Evolutionary conservation across 164 flowering plant genomes (phyloP).

Genomic region (Liriodendron chinense): DNA sequence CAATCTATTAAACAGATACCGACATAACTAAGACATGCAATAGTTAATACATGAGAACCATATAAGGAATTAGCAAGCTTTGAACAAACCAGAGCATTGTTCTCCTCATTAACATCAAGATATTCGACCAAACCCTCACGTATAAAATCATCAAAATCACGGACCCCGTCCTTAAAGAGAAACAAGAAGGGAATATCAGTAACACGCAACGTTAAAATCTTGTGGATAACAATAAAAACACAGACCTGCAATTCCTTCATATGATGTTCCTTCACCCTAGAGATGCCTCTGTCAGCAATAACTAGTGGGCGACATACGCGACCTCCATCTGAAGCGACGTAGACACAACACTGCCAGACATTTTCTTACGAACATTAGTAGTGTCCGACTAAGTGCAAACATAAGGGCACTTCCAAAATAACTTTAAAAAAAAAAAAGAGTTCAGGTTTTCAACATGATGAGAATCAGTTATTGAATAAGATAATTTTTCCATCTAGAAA

Average conservation of each 20-base stretch:
- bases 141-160: conserved; percentile 77
- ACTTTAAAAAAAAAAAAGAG: too few species aligned
- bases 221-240: not conserved
- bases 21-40: not conserved
- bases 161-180: conserved; percentile 71
- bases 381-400: too few species aligned
- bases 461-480: too few species aligned
- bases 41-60: not conserved
- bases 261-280: conserved; percentile 83
- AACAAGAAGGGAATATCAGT: not conserved
- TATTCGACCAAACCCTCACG: conserved; percentile 90
- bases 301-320: conserved; percentile 99
- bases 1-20: conserved; percentile 46
- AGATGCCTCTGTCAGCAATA: conserved; percentile 88
- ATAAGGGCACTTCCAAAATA: too few species aligned
- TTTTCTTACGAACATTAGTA: not conserved
- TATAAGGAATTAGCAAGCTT: not conserved
- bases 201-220: not conserved
- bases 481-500: too few species aligned
- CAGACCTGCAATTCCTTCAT: conserved; percentile 84
- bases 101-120: conserved; percentile 98
- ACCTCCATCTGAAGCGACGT: conserved; percentile 98
- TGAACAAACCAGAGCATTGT: conserved; percentile 83
- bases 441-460: too few species aligned
- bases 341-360: conserved; percentile 68